These are phyloP conservation scores for Hypholoma sublateritium DNA, from an alignment of 768 basidiomycete genomes.

Conservation along the genomic window DNA sequence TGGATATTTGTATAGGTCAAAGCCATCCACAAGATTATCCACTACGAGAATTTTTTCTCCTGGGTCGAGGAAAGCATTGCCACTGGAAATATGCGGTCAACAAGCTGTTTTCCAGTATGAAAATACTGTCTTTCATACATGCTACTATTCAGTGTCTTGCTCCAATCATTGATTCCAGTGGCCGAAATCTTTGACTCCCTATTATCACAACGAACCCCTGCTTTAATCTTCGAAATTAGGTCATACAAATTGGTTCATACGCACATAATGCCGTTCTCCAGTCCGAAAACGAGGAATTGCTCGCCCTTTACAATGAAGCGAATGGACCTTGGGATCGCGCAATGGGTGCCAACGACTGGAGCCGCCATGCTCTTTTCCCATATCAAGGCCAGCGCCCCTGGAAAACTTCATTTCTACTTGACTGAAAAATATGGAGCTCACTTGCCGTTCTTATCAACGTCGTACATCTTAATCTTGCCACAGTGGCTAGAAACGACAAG, in stretches of 20 bases:
- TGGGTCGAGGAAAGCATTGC: slow-evolving; percentile 1
- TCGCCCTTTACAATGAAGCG: slow-evolving; percentile 7
- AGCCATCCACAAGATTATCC: slow-evolving; percentile 13
- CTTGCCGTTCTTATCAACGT: slow-evolving; percentile 4
- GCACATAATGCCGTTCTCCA: slow-evolving; percentile 12
- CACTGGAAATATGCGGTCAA: background rate
- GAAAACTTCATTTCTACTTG: background rate
- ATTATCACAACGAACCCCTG: background rate
- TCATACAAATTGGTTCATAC: background rate
- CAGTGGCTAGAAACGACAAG: slow-evolving; percentile 1
- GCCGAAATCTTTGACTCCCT: background rate
- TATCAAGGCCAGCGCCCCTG: background rate
- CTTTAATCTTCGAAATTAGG: background rate
- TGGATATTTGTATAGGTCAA: slow-evolving; percentile 10
- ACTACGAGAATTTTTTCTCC: slow-evolving; percentile 4
- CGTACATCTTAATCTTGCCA: slow-evolving; percentile 6
- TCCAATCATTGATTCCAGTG: slow-evolving; percentile 3
- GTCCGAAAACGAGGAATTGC: slow-evolving; percentile 3
- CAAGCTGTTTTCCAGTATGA: no score
- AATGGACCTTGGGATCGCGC: background rate
- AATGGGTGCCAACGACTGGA: background rate
- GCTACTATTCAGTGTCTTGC: slow-evolving; percentile 5
- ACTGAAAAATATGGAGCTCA: background rate
- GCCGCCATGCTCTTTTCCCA: slow-evolving; percentile 1
- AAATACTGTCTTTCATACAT: background rate